Evolutionary conservation across 495 filamentous ascomycete species (phyloP), one percentile per base, ranked within the genome.

Genomic region (Thozetella sp.): DNA sequence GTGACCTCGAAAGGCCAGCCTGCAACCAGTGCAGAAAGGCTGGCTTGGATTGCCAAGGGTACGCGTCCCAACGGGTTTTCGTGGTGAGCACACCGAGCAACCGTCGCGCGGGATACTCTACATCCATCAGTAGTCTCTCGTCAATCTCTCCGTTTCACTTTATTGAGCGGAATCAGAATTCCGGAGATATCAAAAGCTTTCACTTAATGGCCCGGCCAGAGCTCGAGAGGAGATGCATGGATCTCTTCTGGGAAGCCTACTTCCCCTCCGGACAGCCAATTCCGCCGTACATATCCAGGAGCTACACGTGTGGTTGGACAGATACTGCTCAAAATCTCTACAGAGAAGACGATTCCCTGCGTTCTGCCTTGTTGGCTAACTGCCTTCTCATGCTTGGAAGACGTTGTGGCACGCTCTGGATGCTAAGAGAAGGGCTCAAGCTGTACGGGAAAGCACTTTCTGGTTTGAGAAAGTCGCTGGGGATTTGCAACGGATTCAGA

Each of bases 211-310:
- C 30, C 30, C 9, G 9, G 30, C 30, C 43, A 1, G 59, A 62
- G 30, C 43, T 54, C 15, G 63, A 66, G 54, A 51, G 54, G 22
- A 11, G 60, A n/a, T 63, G 56, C 12, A 53, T 60, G 23, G 54
- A 66, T 43, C 23, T 58, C 2, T 66, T 62, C 24, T 62, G 63
- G 63, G 63, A 66, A 43, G 59, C 59, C 4, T 66, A 57, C 34
- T 62, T 57, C 19, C 59, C 63, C 13, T 23, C 56, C 10, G 63
- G 63, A 0, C 25, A 22, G 1, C 63, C 59, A 10, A 57, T 66
- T 6, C 59, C 56, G 24, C 2, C 13, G 2, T n/a, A 4, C 22
- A 37, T 52, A 3, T 6, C 26, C 13, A 46, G 58, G 27, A 64
- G 58, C 37, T 64, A 64, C 25, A 61, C 27, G 0, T 64, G 62